Conservation (phyloP, 257 asterid genomes). For the Solanum pinnatisectum region DNA sequence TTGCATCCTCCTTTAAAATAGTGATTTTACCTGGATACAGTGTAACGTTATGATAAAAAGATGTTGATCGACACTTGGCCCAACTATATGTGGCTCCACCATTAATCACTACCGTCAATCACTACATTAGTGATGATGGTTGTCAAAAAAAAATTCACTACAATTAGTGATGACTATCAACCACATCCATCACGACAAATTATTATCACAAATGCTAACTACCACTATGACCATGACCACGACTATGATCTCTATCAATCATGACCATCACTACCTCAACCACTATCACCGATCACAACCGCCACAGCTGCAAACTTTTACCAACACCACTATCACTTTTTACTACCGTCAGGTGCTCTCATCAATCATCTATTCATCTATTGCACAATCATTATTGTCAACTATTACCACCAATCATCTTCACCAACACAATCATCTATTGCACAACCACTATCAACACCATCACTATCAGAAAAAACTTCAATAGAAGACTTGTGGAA, state of each 20-base stretch:
- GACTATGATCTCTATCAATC: background rate
- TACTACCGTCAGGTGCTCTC: background rate
- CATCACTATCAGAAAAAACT: background rate
- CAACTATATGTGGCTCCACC: background rate
- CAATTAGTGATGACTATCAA: background rate
- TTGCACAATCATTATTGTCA: too few species aligned
- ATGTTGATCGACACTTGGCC: too few species aligned
- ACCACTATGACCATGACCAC: background rate
- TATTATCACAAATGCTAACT: background rate
- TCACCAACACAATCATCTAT: too few species aligned
- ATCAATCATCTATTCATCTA: background rate
- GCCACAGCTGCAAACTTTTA: background rate
- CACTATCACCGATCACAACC: background rate
- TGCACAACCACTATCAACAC: too few species aligned
- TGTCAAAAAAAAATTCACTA: too few species aligned
- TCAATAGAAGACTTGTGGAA: background rate
- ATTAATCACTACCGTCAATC: background rate
- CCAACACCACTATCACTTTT: background rate
- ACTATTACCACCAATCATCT: too few species aligned
- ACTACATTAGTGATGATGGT: background rate
- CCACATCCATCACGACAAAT: background rate
- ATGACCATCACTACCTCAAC: background rate
- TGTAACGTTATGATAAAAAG: too few species aligned
- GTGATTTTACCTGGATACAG: too few species aligned
- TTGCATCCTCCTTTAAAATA: background rate